Conservation (phyloP, 2,329 filamentous ascomycete genomes). For the Pseudogymnoascus sp. region DNA sequence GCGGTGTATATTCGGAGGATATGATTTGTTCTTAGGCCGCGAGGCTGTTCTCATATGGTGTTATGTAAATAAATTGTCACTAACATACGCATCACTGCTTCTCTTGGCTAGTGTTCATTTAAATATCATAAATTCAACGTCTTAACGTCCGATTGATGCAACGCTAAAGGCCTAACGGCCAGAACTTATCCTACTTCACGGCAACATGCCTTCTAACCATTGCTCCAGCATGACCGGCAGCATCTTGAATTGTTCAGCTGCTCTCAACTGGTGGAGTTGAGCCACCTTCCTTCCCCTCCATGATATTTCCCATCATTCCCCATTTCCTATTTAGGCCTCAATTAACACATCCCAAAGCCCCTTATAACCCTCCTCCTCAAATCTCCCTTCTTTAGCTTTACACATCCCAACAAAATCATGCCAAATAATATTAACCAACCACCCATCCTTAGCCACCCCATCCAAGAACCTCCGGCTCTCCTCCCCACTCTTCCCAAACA, state of each 20-base stretch:
- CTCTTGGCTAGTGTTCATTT: neutral
- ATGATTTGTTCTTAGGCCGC: neutral
- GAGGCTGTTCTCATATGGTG: neutral
- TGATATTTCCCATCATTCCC: neutral
- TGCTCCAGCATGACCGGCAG: neutral
- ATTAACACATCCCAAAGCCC: slow-evolving; percentile 63
- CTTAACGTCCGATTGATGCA: slow-evolving; percentile 4
- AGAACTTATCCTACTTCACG: neutral
- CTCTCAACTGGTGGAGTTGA: slow-evolving; percentile 6
- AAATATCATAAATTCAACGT: slow-evolving; percentile 1
- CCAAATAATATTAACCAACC: slow-evolving; percentile 87
- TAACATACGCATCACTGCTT: neutral
- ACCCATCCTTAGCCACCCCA: slow-evolving; percentile 57
- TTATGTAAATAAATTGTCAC: neutral
- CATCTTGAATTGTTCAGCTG: neutral
- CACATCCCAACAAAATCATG: slow-evolving; percentile 60
- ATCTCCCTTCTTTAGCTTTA: slow-evolving; percentile 23
- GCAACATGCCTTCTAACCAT: neutral
- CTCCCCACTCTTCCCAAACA: slow-evolving; percentile 64
- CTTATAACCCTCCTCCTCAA: slow-evolving; percentile 25
- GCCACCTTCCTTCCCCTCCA: slow-evolving; percentile 2
- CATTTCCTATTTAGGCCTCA: slow-evolving; percentile 14
- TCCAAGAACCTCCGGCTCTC: slow-evolving; percentile 65
- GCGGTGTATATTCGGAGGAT: neutral
- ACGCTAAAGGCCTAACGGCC: neutral